Evolutionary conservation across 805 yeast genomes (phyloP), one percentile per base, ranked within the genome.

Genomic region (Candida tibetensis): DNA sequence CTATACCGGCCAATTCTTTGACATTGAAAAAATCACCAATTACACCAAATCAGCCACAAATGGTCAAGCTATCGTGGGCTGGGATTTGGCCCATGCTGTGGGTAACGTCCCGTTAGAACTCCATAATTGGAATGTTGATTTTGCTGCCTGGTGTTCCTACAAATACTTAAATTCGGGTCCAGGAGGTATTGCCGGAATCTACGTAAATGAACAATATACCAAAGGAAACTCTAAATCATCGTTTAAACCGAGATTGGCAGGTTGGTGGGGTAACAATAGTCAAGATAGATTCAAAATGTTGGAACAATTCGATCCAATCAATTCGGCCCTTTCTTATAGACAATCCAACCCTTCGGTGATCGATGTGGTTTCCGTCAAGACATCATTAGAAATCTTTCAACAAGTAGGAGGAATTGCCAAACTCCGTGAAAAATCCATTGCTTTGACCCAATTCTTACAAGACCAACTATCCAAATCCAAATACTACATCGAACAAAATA

Each of bases 251-350:
- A 69, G 97, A 43, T 66, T 87, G 35, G 95, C 96, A 0, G 98
- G 98, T 1, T 90, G 98, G 98, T 90, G 97, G 96, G 97, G 96
- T 1, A 90, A 88, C 54, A 79, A 83, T 48, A 67, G 82, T 0
- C 49, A 52, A 2, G 77, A 77, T 25, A 64, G 98, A 44, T 90
- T 90, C 60, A 71, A 79, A 51, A 90, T 90, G 98, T 53, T 74
- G 40, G 90, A 82, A 52, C 51, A 69, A 19, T 90, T 87, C 50
- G 82, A 81, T 37, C 95, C 96, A 0, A 84, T 85, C 18, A 65
- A 72, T n/a, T 83, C 93, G 25, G 98, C 97, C 1, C 68, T 85
- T 17, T 95, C 95, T 0, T 90, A 81, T 60, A 72, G 95, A 50
- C 95, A 88, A 64, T 85, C 95, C 13, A 90, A 90, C 62, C 96